Evolutionary conservation across 805 yeast genomes (phyloP), one percentile per base, ranked within the genome.

Genomic region (Lipomyces spencermartinsiae): DNA sequence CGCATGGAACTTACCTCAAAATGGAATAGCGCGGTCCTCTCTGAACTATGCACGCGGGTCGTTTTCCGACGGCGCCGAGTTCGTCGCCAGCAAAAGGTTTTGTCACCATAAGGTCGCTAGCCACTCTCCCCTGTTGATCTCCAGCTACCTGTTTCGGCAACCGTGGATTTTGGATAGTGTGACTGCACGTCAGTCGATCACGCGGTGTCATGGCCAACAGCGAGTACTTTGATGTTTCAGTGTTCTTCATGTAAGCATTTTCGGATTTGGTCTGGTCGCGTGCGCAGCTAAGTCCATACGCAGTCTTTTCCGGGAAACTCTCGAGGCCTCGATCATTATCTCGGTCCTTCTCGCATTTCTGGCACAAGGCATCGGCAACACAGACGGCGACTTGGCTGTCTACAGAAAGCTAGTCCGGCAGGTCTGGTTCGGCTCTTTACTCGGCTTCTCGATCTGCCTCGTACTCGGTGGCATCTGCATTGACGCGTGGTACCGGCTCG

Each of bases 311-410:
- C 90, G 99, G 84, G 99, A 94, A 83, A 83, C 96, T 62, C 83
- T 94, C 71, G 99, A 94, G 81, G 99, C 98, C 19, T 88, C 93
- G 63, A 86, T 94, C 73, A 90, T 94, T 71, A 90, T 95, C 71
- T 92, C 98, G 8, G 98, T 94, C 59, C 83, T 94, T 71, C 83
- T 94, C 67, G 96, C 98, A 46, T 94, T 94, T 82, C 84, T 93
- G 74, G 92, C 92, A 80, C 97, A 92, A 80, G 90, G 97, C 70
- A 84, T 93, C 73, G 97, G 91, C 57, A 80, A 80, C 8, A 75
- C 62, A n/a, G 31, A 58, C 33, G 68, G 67, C 34, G 77, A 75
- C 64, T 73, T 75, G 16, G 25, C 73, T 80, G 81, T 90, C 19
- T 88, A 90, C 80, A 87, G 86, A 72, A 83, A 83, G 65, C 81